Conservation (phyloP, 108 stramenopile species). For the Stephanodiscus minutulus region DNA sequence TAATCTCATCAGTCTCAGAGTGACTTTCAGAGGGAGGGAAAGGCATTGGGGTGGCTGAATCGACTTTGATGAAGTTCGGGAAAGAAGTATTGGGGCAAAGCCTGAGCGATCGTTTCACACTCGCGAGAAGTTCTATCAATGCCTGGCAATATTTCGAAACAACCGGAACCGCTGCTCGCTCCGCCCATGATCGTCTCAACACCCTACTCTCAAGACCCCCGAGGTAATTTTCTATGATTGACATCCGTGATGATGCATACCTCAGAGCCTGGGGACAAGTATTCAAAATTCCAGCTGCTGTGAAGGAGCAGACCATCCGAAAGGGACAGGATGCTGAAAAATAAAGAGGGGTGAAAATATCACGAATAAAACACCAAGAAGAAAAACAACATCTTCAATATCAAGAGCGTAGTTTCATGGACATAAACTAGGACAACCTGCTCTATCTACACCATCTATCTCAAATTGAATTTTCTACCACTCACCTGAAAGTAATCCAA, state of each 20-base stretch:
- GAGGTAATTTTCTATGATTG: conserved; percentile 59
- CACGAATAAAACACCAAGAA: neutral
- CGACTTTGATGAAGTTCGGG: conserved; percentile 52
- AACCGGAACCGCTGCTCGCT: conserved; percentile 81
- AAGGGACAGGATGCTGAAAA: conserved; percentile 72
- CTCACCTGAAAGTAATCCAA: conserved; percentile 62
- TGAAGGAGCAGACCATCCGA: conserved; percentile 81
- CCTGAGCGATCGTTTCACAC: conserved; percentile 49
- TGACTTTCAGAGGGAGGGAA: conserved; percentile 18
- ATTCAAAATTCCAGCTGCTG: conserved; percentile 72
- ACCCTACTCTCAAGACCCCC: conserved; percentile 65
- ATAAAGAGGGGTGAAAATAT: neutral
- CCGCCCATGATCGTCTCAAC: conserved; percentile 77
- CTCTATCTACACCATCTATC: neutral
- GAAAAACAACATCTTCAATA: neutral
- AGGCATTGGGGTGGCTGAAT: conserved; percentile 65
- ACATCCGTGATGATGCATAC: conserved; percentile 37
- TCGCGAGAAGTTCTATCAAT: conserved; percentile 72
- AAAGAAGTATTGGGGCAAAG: conserved; percentile 4
- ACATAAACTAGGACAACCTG: neutral
- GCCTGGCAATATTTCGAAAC: conserved; percentile 84
- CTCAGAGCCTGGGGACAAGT: conserved; percentile 52
- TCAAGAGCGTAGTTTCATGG: neutral
- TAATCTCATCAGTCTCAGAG: neutral
- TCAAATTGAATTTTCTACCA: neutral